Evolutionary conservation across 495 filamentous ascomycete genomes (phyloP).

Genomic region (Neurospora sublineolata): DNA sequence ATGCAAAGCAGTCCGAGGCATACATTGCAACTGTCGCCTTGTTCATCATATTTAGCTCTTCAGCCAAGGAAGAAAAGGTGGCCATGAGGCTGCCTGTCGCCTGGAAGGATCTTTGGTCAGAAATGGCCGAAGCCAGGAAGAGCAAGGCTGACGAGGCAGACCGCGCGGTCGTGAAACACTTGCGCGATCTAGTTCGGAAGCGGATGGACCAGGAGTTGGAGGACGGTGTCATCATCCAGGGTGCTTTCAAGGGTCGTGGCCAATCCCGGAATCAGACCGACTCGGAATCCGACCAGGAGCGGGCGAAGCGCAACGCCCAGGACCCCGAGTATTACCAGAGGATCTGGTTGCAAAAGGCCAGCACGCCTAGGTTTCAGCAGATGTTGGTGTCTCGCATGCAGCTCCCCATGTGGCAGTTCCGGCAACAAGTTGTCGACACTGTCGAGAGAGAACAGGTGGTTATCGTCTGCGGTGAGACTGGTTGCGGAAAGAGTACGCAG

Average conservation of each 20-base stretch:
- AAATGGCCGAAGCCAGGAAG: conserved; percentile 60
- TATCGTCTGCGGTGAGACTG: conserved; percentile 91
- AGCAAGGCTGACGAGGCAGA: conserved; percentile 56
- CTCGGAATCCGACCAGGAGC: conserved; percentile 29
- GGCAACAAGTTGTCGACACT: conserved; percentile 57
- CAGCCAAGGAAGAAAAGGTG: conserved; percentile 73
- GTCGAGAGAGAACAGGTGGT: conserved; percentile 69
- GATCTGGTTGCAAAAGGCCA: conserved; percentile 60
- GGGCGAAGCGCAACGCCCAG: conserved; percentile 20
- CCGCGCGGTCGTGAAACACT: conserved; percentile 46
- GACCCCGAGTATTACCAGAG: conserved; percentile 40
- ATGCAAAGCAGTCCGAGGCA: conserved; percentile 68
- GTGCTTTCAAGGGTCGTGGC: conserved; percentile 56
- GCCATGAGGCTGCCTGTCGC: conserved; percentile 62
- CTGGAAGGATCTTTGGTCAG: conserved; percentile 80
- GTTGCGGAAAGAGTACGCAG: conserved; percentile 95
- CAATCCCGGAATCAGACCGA: conserved; percentile 36
- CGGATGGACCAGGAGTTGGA: conserved; percentile 48
- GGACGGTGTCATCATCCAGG: conserved; percentile 63
- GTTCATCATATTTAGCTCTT: conserved; percentile 66
- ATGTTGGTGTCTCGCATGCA: conserved; percentile 55
- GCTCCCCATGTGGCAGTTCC: conserved; percentile 83
- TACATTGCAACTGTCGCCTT: conserved; percentile 74
- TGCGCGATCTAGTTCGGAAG: conserved; percentile 49
- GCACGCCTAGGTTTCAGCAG: conserved; percentile 44